Base-by-base conservation (phyloP, 2,329 filamentous ascomycete species). In the Leptosphaerulina australis region DNA sequence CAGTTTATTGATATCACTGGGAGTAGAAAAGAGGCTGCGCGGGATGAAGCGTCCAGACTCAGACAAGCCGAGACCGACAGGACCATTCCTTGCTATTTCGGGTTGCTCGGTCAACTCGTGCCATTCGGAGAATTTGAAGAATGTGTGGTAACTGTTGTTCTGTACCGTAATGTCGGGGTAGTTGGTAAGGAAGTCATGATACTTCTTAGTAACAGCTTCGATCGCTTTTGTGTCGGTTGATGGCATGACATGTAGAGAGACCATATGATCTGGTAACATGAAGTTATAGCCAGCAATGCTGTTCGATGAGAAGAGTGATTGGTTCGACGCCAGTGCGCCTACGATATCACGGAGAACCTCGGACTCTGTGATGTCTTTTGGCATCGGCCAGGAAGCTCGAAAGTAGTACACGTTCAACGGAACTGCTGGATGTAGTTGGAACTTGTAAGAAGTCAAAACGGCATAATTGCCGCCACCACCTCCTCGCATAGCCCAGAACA, bases 401-500 rank as follows among this genome's bases (percentile, higher is more conserved):
- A 73, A 71, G 59, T 62, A 67, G 53, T 71, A 70, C 4, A 70
- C 68, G 38, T 70, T 71, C 47, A 73, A 56, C 14, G 68, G 66
- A 0, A 68, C 66, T 4, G 64, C 60, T 1, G 63, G 63, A 28
- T 72, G 67, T 1, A 72, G 58, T 44, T 70, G 67, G 43, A 73
- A 72, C 52, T 67, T 71, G 56, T 72, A 73, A 2, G 67, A 67
- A 12, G 60, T 67, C 33, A 72, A 50, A n/a, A 71, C 64, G 5
- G 66, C 70, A 30, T 66, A 71, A 6, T 66, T 73, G n/a, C 68
- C 66, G 2, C 70, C 69, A 37, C 70, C 70, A 3, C 69, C 68
- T 43, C 69, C 69, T 37, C 68, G 63, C 66, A 73, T 70, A 7
- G 69, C 70, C 68, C 68, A 73, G 54, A 71, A 72, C 2, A 71